phyloP scores from a whole-genome alignment of 2,329 filamentous ascomycete species.

The Apiospora marii region DNA sequence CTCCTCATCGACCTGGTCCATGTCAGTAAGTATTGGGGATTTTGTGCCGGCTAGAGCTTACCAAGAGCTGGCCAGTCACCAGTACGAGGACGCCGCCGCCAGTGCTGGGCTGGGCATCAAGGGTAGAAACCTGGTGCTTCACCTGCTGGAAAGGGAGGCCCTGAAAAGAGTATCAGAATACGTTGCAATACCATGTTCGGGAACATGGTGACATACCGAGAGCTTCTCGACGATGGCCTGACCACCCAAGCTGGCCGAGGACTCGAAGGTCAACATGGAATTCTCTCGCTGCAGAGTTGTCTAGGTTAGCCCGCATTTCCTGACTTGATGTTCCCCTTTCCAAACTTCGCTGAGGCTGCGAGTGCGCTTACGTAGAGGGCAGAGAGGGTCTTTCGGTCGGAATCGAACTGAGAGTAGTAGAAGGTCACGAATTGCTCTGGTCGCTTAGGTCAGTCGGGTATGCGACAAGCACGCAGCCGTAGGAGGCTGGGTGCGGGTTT shows the following conservation, averaged over 20 bases:
- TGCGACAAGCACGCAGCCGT: slow-evolving; percentile 6
- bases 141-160: slow-evolving; percentile 61
- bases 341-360: neutral
- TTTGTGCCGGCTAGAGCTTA: slow-evolving; percentile 52
- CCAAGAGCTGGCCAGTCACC: slow-evolving; percentile 85
- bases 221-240: slow-evolving; percentile 81
- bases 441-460: slow-evolving; percentile 27
- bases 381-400: slow-evolving; percentile 68
- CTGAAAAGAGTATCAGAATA: slow-evolving; percentile 25
- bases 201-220: slow-evolving; percentile 60
- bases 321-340: neutral
- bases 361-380: slow-evolving; percentile 79
- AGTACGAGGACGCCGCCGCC: slow-evolving; percentile 81
- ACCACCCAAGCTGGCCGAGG: slow-evolving; percentile 68
- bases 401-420: slow-evolving; percentile 92
- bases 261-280: slow-evolving; percentile 96
- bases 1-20: slow-evolving; percentile 79
- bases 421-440: slow-evolving; percentile 86
- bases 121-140: slow-evolving; percentile 76
- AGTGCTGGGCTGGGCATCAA: slow-evolving; percentile 83
- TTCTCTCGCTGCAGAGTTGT: slow-evolving; percentile 69
- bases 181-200: slow-evolving; percentile 23
- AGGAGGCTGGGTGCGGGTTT: slow-evolving; percentile 3
- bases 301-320: slow-evolving; percentile 21
- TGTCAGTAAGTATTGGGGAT: slow-evolving; percentile 12